Evolutionary conservation across 1,284 basidiomycete species (phyloP), one percentile per base, ranked within the genome.

Genomic region (Lentinus polychrous): DNA sequence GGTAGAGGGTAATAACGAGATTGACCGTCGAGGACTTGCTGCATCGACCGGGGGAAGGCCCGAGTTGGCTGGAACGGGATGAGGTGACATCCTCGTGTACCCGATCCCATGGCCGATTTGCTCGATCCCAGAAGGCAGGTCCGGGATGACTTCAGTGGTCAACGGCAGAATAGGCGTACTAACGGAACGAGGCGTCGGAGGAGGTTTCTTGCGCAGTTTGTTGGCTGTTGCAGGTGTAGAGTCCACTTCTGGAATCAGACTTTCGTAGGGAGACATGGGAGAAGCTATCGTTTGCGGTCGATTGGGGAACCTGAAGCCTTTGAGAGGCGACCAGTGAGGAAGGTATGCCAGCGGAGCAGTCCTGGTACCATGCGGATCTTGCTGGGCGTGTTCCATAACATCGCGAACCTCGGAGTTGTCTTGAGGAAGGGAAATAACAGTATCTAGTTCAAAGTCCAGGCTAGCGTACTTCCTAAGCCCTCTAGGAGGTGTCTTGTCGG

Each of bases 61-160:
- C 3, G 36, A 24, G 15, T 48, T 36, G n/a, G 7, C n/a, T 14
- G 17, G 33, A 14, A 12, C 32, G 8, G 17, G 43, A 17, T 27
- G 34, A 27, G 33, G 43, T 33, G 45, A 35, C 1, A 38, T 22
- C n/a, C 54, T 54, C 20, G 68, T 75, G 57, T 75, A 80, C 2
- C 77, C 77, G 44, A 80, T 80, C 8, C 78, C 78, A 40, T 68
- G 68, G 14, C 78, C 78, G 39, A 77, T 75, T 49, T 76, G 73
- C 58, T 74, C 67, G 27, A 78, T 49, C 1, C 75, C 76, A 15
- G 60, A 59, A 0, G 76, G 77, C 4, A 79, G 60, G 42, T 69
- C 60, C n/a, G 48, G 50, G 20, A 49, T 41, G 15, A 31, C 20
- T 35, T 41, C 10, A 4, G 46, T 14, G 6, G 49, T 48, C 15